phyloP scores from a whole-genome alignment of 2,329 filamentous ascomycete genomes.

The Botrytis fragariae region DNA sequence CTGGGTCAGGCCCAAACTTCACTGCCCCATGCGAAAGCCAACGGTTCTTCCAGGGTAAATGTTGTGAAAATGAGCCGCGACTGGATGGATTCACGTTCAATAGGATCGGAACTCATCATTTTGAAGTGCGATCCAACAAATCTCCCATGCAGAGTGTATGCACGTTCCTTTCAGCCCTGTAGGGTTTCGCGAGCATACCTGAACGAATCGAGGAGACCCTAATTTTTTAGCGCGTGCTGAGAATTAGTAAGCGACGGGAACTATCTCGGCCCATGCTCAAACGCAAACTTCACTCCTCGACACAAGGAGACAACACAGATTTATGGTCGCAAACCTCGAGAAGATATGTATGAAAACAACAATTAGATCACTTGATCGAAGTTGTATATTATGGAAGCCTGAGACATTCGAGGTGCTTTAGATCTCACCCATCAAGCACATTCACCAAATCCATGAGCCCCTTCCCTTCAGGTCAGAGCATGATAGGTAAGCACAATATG shows the following conservation, averaged over 20 bases:
- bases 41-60: not conserved
- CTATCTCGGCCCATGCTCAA: not conserved
- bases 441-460: not conserved
- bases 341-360: not conserved
- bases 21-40: not conserved
- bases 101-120: no score
- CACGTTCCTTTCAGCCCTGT: not conserved
- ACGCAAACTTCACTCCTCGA: not conserved
- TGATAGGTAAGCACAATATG: not conserved
- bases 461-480: fast-evolving
- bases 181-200: not conserved
- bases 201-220: not conserved
- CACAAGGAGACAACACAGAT: not conserved
- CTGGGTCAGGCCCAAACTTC: not conserved
- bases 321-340: not conserved
- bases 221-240: not conserved
- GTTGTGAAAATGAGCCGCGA: not conserved
- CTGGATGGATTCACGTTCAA: not conserved
- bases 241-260: not conserved
- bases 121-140: not conserved
- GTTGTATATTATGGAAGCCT: not conserved
- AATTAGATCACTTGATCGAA: no score
- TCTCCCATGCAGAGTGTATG: not conserved
- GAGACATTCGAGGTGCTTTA: not conserved
- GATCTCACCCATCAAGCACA: no score